phyloP scores from a whole-genome alignment of 2,329 filamentous ascomycete genomes.

The Aspergillus cejpii region DNA sequence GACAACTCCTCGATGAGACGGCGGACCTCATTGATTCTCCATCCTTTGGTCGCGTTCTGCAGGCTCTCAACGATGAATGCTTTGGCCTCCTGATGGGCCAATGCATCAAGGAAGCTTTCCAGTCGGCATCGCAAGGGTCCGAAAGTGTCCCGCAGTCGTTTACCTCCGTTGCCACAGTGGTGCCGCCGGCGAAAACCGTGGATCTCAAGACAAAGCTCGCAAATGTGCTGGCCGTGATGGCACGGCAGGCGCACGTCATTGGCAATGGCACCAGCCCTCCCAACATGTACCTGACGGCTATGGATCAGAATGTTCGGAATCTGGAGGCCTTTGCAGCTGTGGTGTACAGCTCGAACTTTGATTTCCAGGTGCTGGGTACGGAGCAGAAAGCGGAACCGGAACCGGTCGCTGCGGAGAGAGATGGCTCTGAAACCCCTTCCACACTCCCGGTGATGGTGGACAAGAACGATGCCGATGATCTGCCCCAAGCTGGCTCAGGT shows the following conservation, averaged over 20 bases:
- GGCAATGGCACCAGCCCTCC: conserved; percentile 57
- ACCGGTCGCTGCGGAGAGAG: conserved; percentile 6
- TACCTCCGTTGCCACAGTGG: conserved; percentile 39
- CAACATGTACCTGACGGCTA: conserved; percentile 41
- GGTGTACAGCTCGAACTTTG: conserved; percentile 46
- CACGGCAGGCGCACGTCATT: conserved; percentile 82
- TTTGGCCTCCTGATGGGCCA: conserved; percentile 81
- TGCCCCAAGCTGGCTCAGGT: conserved; percentile 1
- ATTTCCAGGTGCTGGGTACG: conserved; percentile 29
- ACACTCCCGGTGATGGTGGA: conserved; percentile 19
- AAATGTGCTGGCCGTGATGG: conserved; percentile 81
- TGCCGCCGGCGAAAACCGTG: conserved; percentile 25
- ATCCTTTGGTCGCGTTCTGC: conserved; percentile 78
- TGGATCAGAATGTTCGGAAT: conserved; percentile 44
- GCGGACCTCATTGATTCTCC: conserved; percentile 93
- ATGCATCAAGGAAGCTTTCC: conserved; percentile 71
- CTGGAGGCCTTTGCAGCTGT: conserved; percentile 45
- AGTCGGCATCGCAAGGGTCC: conserved; percentile 39
- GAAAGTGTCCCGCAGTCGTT: conserved; percentile 42
- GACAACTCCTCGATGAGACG: conserved; percentile 87
- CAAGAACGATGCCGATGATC: conserved; percentile 11
- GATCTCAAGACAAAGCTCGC: conserved; percentile 66
- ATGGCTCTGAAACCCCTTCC: conserved; percentile 13
- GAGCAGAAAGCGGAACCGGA: conserved; percentile 12
- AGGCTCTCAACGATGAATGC: conserved; percentile 75